Conservation (phyloP, 1,284 basidiomycete species). For the Apiotrichum domesticum region DNA sequence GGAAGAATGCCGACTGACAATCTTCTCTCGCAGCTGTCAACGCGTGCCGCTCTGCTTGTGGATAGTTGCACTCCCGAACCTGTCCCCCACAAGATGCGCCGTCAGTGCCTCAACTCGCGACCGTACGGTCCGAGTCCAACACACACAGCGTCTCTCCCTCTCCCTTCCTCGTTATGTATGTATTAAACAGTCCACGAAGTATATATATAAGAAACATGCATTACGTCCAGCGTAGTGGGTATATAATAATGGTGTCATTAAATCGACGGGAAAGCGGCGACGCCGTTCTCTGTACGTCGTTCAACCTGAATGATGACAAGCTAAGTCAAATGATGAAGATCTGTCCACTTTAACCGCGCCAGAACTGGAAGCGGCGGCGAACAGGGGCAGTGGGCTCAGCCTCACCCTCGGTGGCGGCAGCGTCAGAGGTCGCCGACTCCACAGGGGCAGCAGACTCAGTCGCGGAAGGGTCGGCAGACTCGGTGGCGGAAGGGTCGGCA, state of each 20-base stretch:
- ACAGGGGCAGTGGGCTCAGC: background rate
- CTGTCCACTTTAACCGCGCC: slow-evolving; percentile 7
- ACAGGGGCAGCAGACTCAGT: background rate
- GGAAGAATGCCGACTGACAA: background rate
- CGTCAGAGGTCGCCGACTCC: background rate
- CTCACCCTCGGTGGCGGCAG: background rate
- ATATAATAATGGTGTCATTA: slow-evolving; percentile 2
- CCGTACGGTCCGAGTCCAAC: no score
- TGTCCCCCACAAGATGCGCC: no score
- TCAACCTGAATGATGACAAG: no score
- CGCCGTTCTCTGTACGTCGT: no score
- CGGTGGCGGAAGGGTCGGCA: background rate
- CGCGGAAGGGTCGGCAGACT: background rate
- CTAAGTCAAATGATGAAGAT: no score
- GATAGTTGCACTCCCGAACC: slow-evolving; percentile 13
- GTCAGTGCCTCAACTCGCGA: no score
- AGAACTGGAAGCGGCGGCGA: slow-evolving; percentile 10
- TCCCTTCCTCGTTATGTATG: no score
- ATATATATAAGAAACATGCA: background rate
- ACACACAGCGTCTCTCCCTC: no score
- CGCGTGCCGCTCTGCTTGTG: slow-evolving; percentile 34
- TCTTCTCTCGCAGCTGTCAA: slow-evolving; percentile 27
- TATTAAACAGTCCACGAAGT: no score
- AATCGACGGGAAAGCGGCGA: background rate
- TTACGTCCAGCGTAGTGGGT: slow-evolving; percentile 5